Percentiles rank a stretch among this genome's conserved stretches.
Conservation (phyloP, 306 rosid species). For the Astragalus glycyphyllos region DNA sequence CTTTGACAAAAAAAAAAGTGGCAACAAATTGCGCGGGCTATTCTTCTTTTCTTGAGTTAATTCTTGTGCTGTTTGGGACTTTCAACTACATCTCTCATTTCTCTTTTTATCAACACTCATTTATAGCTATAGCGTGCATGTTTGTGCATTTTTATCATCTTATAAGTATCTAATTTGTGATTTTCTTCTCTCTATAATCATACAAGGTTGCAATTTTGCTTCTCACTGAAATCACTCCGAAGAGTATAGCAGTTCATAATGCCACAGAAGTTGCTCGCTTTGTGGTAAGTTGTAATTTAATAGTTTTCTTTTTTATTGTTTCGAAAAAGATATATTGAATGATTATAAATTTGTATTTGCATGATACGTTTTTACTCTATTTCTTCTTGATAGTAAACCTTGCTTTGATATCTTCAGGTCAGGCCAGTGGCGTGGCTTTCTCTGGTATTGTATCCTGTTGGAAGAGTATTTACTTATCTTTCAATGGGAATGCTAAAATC, state of each 20-base stretch:
- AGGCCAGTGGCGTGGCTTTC: slow-evolving; percentile 99
- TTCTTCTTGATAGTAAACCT: slow-evolving; percentile 31
- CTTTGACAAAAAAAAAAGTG: too few relatives aligned
- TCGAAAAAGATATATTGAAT: slow-evolving; percentile 9
- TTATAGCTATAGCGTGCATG: background rate
- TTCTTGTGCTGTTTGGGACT: too few relatives aligned
- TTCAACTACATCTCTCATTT: too few relatives aligned
- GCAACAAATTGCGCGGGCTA: too few relatives aligned
- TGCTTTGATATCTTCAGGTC: slow-evolving; percentile 64
- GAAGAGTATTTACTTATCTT: slow-evolving; percentile 84
- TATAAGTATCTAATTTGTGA: background rate
- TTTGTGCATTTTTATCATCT: background rate
- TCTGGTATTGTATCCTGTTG: slow-evolving; percentile 80
- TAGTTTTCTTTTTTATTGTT: background rate
- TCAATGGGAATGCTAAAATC: slow-evolving; percentile 94
- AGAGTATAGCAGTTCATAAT: slow-evolving; percentile 63
- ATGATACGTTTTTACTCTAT: slow-evolving; percentile 15
- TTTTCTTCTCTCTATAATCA: background rate
- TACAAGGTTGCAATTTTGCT: slow-evolving; percentile 5
- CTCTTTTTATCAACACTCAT: too few relatives aligned
- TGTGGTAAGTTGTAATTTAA: slow-evolving; percentile 77
- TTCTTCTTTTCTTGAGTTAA: too few relatives aligned
- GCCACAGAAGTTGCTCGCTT: slow-evolving; percentile 90
- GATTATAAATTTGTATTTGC: slow-evolving; percentile 21
- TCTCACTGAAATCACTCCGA: slow-evolving; percentile 9